These are phyloP conservation scores for Brassica balearica DNA, from an alignment of 441 rosid species.

Conservation along the genomic window DNA sequence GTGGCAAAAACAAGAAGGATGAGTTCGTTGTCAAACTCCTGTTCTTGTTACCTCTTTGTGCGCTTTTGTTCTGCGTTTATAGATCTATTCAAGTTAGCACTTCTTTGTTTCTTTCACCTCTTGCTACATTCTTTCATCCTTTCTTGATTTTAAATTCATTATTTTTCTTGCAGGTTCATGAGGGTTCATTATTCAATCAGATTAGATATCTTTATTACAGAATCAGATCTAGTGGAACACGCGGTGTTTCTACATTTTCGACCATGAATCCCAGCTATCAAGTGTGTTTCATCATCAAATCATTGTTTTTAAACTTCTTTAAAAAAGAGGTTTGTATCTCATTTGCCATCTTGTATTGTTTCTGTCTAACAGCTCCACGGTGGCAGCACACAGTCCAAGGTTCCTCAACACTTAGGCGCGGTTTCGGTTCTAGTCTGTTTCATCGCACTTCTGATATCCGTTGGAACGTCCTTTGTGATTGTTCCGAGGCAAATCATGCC, in stretches of 20 bases:
- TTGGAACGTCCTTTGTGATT: constrained; percentile 63
- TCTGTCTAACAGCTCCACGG: constrained; percentile 53
- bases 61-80: constrained; percentile 50
- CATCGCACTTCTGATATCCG: constrained; percentile 52
- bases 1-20: constrained; percentile 50
- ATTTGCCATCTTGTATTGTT: constrained; percentile 9
- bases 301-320: not conserved
- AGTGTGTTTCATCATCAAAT: constrained; percentile 48
- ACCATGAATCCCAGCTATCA: constrained; percentile 53
- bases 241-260: constrained; percentile 58
- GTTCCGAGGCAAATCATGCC: constrained; percentile 91
- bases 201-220: constrained; percentile 62
- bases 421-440: constrained; percentile 68
- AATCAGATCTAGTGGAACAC: constrained; percentile 54
- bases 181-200: constrained; percentile 58
- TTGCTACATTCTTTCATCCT: not conserved
- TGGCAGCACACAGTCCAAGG: constrained; percentile 55
- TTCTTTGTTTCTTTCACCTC: not conserved
- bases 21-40: constrained; percentile 50
- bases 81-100: constrained; percentile 61
- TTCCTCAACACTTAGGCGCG: constrained; percentile 71
- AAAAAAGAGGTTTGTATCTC: not conserved
- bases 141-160: not conserved
- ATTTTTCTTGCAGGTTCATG: constrained; percentile 52
- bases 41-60: constrained; percentile 48